Conservation (phyloP, 1,139 yeast genomes). For the Tardiomyces digboiensis region DNA sequence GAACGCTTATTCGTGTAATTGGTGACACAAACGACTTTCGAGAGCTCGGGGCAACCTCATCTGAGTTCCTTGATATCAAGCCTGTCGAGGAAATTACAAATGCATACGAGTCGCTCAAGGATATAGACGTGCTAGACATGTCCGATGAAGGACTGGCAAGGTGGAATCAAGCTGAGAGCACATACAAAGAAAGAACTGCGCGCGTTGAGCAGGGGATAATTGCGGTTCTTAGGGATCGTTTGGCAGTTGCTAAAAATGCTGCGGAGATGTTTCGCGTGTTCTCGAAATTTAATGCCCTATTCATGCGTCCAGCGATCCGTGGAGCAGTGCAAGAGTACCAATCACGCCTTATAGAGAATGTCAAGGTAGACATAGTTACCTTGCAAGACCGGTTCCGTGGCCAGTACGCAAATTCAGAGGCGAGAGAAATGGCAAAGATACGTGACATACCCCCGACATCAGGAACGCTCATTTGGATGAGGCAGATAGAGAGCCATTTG, state of each 20-base stretch:
- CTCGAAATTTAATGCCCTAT: conserved; percentile 37
- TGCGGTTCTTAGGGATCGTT: conserved; percentile 28
- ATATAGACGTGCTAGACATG: conserved; percentile 32
- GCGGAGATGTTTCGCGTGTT: conserved; percentile 42
- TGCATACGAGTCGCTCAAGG: conserved; percentile 34
- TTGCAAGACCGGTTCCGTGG: conserved; percentile 33
- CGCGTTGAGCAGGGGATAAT: conserved; percentile 39
- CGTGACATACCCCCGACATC: conserved; percentile 41
- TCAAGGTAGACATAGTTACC: conserved; percentile 36
- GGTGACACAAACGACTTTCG: conserved; percentile 1
- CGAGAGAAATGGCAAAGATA: conserved; percentile 26
- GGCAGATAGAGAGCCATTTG: conserved; percentile 38
- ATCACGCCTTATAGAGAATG: conserved; percentile 35
- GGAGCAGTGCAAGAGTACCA: conserved; percentile 50
- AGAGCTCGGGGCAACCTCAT: conserved; percentile 1
- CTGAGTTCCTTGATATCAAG: conserved; percentile 13
- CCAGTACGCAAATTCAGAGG: conserved; percentile 27
- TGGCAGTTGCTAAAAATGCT: conserved; percentile 33
- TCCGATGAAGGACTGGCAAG: conserved; percentile 25
- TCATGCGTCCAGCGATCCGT: conserved; percentile 42
- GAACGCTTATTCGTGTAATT: conserved; percentile 18
- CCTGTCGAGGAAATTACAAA: conserved; percentile 29
- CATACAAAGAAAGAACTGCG: conserved; percentile 34
- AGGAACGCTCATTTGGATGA: conserved; percentile 41
- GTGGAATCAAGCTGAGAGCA: conserved; percentile 34